Conservation (phyloP, 164 flowering plant genomes). For the Sedum album region DNA sequence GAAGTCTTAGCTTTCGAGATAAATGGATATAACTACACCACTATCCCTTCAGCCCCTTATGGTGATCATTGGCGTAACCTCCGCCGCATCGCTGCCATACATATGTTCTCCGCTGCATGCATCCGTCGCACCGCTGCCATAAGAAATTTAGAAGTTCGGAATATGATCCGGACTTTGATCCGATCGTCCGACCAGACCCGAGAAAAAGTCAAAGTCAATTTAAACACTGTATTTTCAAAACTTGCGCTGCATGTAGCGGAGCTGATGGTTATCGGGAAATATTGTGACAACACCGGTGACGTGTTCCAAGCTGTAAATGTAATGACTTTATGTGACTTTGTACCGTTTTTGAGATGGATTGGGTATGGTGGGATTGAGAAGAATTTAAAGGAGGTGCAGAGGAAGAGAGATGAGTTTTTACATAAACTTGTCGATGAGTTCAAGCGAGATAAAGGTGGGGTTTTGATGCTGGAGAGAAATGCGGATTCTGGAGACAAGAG, state of each 20-base stretch:
- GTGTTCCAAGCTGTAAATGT: neutral
- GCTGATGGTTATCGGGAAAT: neutral
- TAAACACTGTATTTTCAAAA: neutral
- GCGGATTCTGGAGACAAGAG: neutral
- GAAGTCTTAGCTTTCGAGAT: neutral
- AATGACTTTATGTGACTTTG: neutral
- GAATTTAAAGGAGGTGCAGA: constrained; percentile 6
- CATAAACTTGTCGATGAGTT: neutral
- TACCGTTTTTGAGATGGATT: constrained; percentile 13
- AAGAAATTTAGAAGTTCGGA: neutral
- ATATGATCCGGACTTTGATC: neutral
- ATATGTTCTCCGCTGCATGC: constrained; percentile 7
- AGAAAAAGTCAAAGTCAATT: neutral
- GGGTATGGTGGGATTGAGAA: constrained; percentile 13
- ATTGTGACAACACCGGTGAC: neutral
- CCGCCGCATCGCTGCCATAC: constrained; percentile 1
- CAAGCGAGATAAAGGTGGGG: neutral
- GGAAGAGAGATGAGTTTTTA: constrained; percentile 6
- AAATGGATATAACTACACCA: constrained; percentile 3
- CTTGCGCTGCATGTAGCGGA: neutral
- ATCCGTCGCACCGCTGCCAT: neutral
- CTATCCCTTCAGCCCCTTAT: constrained; percentile 8
- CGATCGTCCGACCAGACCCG: neutral
- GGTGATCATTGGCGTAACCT: constrained; percentile 18
- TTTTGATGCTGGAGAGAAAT: neutral